Conservation (phyloP, 2,329 filamentous ascomycete species). For the Alternaria infectoria region DNA sequence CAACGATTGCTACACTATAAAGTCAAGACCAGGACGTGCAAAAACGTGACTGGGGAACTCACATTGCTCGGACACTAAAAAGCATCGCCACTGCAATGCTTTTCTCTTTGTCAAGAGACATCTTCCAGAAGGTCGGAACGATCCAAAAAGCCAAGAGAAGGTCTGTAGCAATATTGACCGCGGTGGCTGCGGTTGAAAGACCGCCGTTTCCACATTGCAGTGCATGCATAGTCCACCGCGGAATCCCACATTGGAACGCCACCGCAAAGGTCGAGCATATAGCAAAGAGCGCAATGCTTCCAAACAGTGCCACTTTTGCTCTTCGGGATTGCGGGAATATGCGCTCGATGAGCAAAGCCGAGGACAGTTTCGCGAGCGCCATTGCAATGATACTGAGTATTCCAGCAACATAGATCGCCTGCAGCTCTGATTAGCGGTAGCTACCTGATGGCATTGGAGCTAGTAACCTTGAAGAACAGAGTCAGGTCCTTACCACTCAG, state of each 20-base stretch:
- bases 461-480: conserved; percentile 22
- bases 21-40: background rate
- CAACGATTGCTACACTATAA: conserved; percentile 15
- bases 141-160: conserved; percentile 32
- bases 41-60: background rate
- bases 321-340: conserved; percentile 22
- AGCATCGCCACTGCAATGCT: conserved; percentile 12
- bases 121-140: conserved; percentile 25
- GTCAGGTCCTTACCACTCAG: conserved; percentile 4
- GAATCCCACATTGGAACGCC: conserved; percentile 26
- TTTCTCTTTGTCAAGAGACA: conserved; percentile 23
- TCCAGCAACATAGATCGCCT: conserved; percentile 19
- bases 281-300: conserved; percentile 17
- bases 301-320: conserved; percentile 14
- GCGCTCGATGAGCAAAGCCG: conserved; percentile 23
- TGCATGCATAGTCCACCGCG: conserved; percentile 11
- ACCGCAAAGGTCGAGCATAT: conserved; percentile 18
- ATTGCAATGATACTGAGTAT: conserved; percentile 21
- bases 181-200: conserved; percentile 23
- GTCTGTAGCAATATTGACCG: conserved; percentile 30
- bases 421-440: background rate
- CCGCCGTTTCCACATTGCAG: conserved; percentile 18
- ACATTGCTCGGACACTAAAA: conserved; percentile 24
- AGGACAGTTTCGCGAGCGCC: conserved; percentile 24
- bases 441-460: background rate